Base-by-base conservation (phyloP, 176 grass and related monocot species). In the Otatea glauca region DNA sequence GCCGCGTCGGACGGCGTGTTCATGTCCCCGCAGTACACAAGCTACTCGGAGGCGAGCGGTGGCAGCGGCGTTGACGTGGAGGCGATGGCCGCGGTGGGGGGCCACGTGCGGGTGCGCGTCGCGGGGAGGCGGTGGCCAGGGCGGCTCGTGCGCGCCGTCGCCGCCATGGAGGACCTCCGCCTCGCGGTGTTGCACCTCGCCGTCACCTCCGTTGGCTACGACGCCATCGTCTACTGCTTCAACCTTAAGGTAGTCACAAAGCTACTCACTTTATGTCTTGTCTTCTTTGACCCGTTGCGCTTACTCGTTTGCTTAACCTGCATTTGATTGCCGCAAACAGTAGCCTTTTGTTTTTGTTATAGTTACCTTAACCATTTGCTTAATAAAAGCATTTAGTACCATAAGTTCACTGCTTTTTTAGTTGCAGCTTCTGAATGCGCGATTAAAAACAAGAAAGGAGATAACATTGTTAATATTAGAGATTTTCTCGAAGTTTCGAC, bases 1-100 rank as follows among this genome's bases (percentile, higher is more conserved):
- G 82, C 74, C 0, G 53, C 81, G 16, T 48, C 81, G 42, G 93
- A 96, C 39, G 81, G 91, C 59, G 89, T 96, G 77, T 94, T 99
- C 88, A 53, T 96, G 27, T 94, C 91, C n/a, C 93, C 96, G 70
- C 93, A 99, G 87, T 96, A 99, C 84, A 87, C 83, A 24, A 90
- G 91, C 78, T 94, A 86, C 85, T 88, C 87, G 3, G 72, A 94
- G 65, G 41, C 37, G 24, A 61, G 55, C 29, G 68, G 76, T 7
- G 9, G 86, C 68, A 17, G 67, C 17, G 88, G 82, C 66, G 82
- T 90, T 83, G 86, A 87, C 77, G 92, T 94, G 62, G 85, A 88
- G 82, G 91, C 79, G 16, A 92, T 74, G 42, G 75, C 70, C 1
- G 86, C 89, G 54, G 91, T 99, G 83, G 93, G 94, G 0, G 93